Evolutionary conservation across 331 rosid genomes (phyloP), one percentile per base, ranked within the genome.

Genomic region (Telfairia occidentalis): DNA sequence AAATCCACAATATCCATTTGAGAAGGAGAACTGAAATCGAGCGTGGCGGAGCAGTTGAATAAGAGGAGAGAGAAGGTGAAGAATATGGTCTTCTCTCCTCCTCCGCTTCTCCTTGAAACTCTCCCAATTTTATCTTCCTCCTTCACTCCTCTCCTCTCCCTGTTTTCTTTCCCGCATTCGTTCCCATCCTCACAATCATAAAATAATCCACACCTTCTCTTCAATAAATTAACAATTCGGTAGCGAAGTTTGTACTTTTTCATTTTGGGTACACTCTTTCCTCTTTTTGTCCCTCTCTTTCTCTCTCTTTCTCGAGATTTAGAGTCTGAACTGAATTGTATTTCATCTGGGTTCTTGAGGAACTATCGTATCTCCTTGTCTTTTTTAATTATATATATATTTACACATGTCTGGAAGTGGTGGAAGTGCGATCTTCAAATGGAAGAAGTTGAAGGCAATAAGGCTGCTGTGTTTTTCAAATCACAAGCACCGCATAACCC

Each of bases 361-460:
- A 69, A 43, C 26, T 5, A 16, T 69, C 74, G 43, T 13, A 43
- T 23, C 29, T 69, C 26, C 48, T 0, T 2, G 7, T 28, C 37
- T 26, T 15, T 19, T 69, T 40, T 30, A 21, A 23, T 21, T 69
- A 3, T 67, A 21, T 24, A 67, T 50, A 24, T 23, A 23, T 67
- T 42, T 26, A 13, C 45, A 18, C 49, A 90, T 92, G 97, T 88
- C 91, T 75, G 85, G 91, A 69, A 65, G 32, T 76, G 74, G 82
- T 73, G 86, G 90, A 75, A 54, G 19, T 66, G 37, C 74, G 72
- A 73, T 83, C 71, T 11, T 83, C 72, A 84, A 89, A 89, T 92
- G 92, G 91, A 88, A 75, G 84, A 86, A 88, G 77, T 72, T 81
- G 77, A 84, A 84, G 88, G 82, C 79, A 72, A 63, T 83, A 64